phyloP scores from a whole-genome alignment of 225 moss, liverwort and hornwort genomes.

The Straminergon stramineum region DNA sequence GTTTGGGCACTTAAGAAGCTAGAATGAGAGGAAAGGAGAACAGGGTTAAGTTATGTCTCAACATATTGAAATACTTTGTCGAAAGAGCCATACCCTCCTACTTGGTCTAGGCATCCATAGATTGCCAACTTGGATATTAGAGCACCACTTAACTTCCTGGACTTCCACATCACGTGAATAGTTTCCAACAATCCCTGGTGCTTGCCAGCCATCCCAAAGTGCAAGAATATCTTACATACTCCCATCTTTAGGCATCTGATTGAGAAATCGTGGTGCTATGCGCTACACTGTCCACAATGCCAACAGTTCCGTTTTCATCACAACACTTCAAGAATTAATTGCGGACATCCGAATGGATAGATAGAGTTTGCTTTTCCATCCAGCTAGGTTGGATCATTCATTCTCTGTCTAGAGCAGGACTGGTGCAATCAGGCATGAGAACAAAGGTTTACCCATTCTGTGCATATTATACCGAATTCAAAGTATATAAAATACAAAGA shows the following conservation, averaged over 20 bases:
- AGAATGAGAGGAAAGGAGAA: neutral
- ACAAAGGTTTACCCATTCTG: neutral
- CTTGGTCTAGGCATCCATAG: neutral
- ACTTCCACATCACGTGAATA: neutral
- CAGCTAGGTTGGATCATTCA: neutral
- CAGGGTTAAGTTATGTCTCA: neutral
- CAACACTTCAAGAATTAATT: neutral
- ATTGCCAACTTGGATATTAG: neutral
- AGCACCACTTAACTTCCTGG: neutral
- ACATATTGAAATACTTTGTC: neutral
- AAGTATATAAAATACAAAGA: too few relatives aligned
- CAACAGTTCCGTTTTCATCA: constrained; percentile 4
- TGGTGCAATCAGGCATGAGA: too few relatives aligned
- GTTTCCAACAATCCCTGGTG: neutral
- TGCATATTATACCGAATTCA: neutral
- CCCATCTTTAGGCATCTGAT: constrained; percentile 71
- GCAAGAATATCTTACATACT: constrained; percentile 20
- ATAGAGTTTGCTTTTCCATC: too few relatives aligned
- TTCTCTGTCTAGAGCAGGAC: neutral
- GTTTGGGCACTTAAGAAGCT: neutral
- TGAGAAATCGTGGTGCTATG: constrained; percentile 88
- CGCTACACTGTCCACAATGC: constrained; percentile 93
- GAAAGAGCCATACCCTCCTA: neutral
- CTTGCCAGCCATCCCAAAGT: neutral
- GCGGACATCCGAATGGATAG: neutral